Conservation (phyloP, 495 filamentous ascomycete species). For the Aspergillus kassunensis region DNA sequence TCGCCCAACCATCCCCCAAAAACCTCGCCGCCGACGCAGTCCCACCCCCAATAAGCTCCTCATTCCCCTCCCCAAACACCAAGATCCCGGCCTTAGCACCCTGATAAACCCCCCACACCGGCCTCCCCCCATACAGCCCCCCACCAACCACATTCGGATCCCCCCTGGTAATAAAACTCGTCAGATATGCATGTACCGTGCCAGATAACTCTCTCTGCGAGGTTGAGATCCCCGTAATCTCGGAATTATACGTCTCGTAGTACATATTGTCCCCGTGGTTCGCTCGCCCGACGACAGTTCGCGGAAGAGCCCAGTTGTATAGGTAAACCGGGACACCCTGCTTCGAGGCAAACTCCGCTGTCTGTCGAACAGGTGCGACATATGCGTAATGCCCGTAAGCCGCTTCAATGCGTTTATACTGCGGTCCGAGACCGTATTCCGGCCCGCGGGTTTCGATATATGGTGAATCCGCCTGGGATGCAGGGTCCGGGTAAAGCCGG, state of each 20-base stretch:
- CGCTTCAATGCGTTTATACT: slow-evolving; percentile 58
- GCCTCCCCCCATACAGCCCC: slow-evolving; percentile 22
- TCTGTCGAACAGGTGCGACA: slow-evolving; percentile 60
- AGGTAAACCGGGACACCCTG: slow-evolving; percentile 45
- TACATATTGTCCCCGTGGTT: slow-evolving; percentile 59
- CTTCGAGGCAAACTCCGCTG: slow-evolving; percentile 46
- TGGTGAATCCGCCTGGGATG: slow-evolving; percentile 23
- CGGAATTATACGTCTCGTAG: slow-evolving; percentile 52
- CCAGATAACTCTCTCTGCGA: slow-evolving; percentile 47
- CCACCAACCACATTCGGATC: slow-evolving; percentile 41
- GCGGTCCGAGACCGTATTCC: slow-evolving; percentile 38
- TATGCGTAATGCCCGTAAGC: slow-evolving; percentile 66
- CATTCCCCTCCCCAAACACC: slow-evolving; percentile 60
- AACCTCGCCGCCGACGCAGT: slow-evolving; percentile 39
- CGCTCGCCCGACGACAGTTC: slow-evolving; percentile 43
- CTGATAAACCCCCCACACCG: slow-evolving; percentile 27
- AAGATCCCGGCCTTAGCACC: slow-evolving; percentile 26
- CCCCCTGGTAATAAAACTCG: slow-evolving; percentile 50
- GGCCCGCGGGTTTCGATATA: slow-evolving; percentile 33
- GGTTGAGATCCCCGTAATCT: slow-evolving; percentile 31
- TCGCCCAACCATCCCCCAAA: slow-evolving; percentile 40
- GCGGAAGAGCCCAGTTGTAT: slow-evolving; percentile 55
- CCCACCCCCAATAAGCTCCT: slow-evolving; percentile 48
- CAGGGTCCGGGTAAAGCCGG: slow-evolving; percentile 55
- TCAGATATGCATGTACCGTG: slow-evolving; percentile 53